Percentiles rank a stretch among this genome's conserved stretches.
Conservation (phyloP, 2,329 filamentous ascomycete species). For the Erysiphe neolycopersici region DNA sequence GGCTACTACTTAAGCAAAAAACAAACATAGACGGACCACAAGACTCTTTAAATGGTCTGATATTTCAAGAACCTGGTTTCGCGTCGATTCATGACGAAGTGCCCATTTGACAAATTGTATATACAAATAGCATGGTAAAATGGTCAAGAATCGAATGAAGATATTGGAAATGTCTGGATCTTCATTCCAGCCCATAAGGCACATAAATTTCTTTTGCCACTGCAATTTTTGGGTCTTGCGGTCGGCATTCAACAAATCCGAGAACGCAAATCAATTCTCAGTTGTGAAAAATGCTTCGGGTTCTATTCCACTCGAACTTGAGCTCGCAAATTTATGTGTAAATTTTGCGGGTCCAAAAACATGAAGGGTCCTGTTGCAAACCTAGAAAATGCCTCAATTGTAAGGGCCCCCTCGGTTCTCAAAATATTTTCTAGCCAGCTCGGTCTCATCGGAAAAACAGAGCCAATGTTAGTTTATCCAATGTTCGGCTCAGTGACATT, state of each 20-base stretch:
- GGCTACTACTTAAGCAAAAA: neutral
- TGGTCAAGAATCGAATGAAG: no score
- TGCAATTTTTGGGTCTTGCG: neutral
- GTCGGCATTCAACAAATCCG: neutral
- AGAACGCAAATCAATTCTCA: neutral
- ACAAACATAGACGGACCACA: neutral
- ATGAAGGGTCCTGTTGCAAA: neutral
- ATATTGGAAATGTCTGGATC: neutral
- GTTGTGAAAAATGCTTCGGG: neutral
- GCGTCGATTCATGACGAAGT: neutral
- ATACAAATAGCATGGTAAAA: neutral
- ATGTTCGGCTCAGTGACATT: neutral
- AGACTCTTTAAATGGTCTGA: neutral
- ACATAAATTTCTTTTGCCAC: neutral
- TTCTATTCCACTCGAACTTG: neutral
- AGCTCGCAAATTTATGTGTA: neutral
- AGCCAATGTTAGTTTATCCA: neutral
- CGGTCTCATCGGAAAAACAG: neutral
- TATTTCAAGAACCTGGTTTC: neutral
- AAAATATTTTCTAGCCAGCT: neutral
- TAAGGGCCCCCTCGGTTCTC: neutral
- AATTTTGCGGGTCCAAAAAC: neutral
- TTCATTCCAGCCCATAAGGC: neutral
- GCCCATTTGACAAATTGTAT: no score
- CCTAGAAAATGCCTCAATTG: neutral